Conservation (phyloP, 257 asterid genomes). For the Voacanga thouarsii region DNA sequence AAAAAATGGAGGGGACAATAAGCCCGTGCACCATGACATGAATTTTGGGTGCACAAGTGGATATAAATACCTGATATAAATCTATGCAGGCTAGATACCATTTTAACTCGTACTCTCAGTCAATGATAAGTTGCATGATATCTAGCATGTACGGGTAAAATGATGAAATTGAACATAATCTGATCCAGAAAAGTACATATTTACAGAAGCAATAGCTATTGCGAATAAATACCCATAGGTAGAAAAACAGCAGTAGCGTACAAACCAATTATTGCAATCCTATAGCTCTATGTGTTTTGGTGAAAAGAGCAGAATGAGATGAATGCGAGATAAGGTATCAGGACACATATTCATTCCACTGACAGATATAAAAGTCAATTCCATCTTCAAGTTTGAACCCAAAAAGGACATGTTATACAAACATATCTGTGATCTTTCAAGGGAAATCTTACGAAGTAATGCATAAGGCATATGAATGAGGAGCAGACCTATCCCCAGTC, state of each 20-base stretch:
- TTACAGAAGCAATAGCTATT: neutral
- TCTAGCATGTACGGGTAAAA: neutral
- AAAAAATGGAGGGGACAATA: neutral
- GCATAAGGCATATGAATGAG: neutral
- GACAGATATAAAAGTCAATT: neutral
- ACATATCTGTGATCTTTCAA: neutral
- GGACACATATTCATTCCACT: neutral
- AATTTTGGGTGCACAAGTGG: neutral
- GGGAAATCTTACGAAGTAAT: neutral
- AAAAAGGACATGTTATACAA: neutral
- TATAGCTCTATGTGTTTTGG: neutral
- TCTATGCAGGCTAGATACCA: neutral
- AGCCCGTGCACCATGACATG: neutral
- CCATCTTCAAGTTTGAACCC: neutral
- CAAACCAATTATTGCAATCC: neutral
- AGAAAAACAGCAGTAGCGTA: neutral
- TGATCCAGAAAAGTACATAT: neutral
- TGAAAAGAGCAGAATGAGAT: neutral
- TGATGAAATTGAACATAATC: neutral
- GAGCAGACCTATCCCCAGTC: constrained; percentile 72
- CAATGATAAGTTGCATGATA: neutral
- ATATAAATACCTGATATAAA: neutral
- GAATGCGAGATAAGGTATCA: neutral
- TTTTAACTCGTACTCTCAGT: neutral
- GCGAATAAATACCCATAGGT: neutral